Evolutionary conservation across 345 rosid species (phyloP).

Genomic region (Cardamine chenopodiifolia): DNA sequence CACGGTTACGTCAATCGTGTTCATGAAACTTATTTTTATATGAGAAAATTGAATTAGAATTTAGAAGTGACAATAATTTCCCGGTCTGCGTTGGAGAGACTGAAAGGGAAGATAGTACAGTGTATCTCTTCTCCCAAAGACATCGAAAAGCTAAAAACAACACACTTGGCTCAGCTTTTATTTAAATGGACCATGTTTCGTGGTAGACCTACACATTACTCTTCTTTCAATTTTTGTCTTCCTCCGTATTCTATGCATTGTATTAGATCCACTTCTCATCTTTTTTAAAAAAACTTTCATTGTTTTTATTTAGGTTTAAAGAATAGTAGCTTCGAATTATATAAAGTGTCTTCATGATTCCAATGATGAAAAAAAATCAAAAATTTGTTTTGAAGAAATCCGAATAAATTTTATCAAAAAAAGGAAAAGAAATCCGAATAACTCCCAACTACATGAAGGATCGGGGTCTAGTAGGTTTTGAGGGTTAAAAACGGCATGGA

Average conservation of each 20-base stretch:
- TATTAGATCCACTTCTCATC: conserved; percentile 5
- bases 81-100: conserved; percentile 19
- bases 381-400: not conserved
- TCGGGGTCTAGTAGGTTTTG: not conserved
- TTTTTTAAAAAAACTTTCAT: not conserved
- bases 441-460: not conserved
- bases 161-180: conserved; percentile 26
- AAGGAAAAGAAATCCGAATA: not conserved
- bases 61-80: not conserved
- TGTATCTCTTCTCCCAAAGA: conserved; percentile 39
- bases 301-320: not conserved
- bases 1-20: not conserved
- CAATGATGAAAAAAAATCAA: not conserved
- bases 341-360: not conserved
- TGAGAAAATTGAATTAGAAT: not conserved
- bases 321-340: not conserved
- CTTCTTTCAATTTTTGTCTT: conserved; percentile 30
- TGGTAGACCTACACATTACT: conserved; percentile 43
- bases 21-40: not conserved
- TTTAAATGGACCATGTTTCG: conserved; percentile 40
- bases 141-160: conserved; percentile 38
- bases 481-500: conserved; percentile 7
- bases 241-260: conserved; percentile 19
- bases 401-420: too few relatives aligned
- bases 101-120: conserved; percentile 28